Evolutionary conservation across 2,329 filamentous ascomycete species (phyloP).

Genomic region (Didymella exigua): DNA sequence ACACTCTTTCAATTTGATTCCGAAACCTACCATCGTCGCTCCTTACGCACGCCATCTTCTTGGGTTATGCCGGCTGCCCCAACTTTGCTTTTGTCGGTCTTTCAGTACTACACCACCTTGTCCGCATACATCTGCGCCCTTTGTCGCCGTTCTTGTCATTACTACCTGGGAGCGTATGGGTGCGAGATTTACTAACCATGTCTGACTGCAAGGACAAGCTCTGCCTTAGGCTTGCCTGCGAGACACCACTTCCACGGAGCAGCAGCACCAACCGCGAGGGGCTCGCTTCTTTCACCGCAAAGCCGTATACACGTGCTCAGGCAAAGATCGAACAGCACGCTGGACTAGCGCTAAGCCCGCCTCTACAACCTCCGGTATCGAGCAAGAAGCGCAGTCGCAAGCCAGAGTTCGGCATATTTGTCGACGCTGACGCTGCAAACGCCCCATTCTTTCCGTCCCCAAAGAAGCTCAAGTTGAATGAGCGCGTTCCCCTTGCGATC

Average conservation of each 20-base stretch:
- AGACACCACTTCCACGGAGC: conserved; percentile 14
- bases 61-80: not conserved
- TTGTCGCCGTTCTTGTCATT: not conserved
- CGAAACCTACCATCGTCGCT: not conserved
- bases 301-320: conserved; percentile 3
- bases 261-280: not conserved
- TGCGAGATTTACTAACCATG: not conserved
- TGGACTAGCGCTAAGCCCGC: no score
- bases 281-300: not conserved
- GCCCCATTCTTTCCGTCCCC: not conserved
- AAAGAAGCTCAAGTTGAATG: conserved; percentile 15
- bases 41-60: not conserved
- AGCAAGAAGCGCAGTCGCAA: conserved; percentile 20
- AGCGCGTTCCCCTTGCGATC: conserved; percentile 16
- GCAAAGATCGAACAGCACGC: conserved; percentile 3
- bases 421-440: conserved; percentile 9
- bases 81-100: not conserved
- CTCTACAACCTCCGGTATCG: not conserved
- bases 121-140: not conserved
- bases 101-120: not conserved
- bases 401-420: conserved; percentile 21
- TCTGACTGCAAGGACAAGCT: conserved; percentile 6
- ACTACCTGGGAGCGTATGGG: not conserved
- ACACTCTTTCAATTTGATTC: not conserved
- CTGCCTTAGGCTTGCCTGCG: conserved; percentile 13